Conservation (phyloP, 352 stramenopile genomes). For the Globisporangium yorkense region DNA sequence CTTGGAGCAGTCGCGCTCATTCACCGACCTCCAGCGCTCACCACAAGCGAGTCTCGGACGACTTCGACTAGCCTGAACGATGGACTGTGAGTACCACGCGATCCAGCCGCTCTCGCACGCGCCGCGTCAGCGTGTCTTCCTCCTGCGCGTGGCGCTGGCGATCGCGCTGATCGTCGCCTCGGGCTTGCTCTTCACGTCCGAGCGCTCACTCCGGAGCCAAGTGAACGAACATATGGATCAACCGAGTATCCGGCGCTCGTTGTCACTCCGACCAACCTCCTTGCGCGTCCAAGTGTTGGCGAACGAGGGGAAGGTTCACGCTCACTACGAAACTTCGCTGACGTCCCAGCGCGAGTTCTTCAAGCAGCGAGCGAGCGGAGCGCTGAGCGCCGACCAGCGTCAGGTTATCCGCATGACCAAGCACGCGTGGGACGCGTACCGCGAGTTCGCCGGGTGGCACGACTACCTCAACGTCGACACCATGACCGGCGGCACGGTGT, state of each 20-base stretch:
- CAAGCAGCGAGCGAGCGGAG: conserved; percentile 5
- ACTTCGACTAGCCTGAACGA: background rate
- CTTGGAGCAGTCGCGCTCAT: background rate
- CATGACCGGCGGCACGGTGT: conserved; percentile 18
- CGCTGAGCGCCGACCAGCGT: conserved; percentile 34
- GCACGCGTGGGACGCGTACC: conserved; percentile 51
- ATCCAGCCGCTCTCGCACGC: background rate
- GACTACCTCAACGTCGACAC: conserved; percentile 32
- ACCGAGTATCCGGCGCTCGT: background rate
- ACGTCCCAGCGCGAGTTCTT: conserved; percentile 20
- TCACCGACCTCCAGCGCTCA: background rate
- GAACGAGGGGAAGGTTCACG: too few relatives aligned
- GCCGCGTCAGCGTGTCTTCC: background rate
- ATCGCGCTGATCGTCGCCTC: background rate
- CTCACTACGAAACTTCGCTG: too few relatives aligned
- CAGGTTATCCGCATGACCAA: conserved; percentile 47
- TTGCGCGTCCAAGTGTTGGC: background rate
- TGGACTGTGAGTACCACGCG: background rate
- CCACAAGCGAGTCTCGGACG: too few relatives aligned
- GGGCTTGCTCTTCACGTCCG: background rate
- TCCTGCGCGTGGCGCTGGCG: background rate
- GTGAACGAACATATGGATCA: background rate
- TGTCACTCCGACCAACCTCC: background rate
- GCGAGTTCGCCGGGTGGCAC: conserved; percentile 23
- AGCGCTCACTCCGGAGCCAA: background rate